Evolutionary conservation across 768 basidiomycete species (phyloP).

Genomic region (Psilocybe azurescens): DNA sequence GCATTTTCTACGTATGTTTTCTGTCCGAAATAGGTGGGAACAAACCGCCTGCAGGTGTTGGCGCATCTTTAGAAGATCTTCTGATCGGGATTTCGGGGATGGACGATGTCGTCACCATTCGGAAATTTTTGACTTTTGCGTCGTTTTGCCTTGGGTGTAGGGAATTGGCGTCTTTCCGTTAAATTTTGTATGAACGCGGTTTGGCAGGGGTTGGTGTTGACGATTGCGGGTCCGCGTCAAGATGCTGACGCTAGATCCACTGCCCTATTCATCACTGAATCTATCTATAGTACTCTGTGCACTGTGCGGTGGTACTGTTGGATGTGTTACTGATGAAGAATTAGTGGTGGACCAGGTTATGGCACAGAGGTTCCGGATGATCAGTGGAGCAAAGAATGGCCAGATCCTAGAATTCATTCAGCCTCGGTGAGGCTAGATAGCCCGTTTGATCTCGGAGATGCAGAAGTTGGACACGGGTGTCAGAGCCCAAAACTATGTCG

Average conservation of each 20-base stretch:
- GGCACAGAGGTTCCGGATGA: too few relatives aligned
- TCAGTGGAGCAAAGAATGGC: neutral
- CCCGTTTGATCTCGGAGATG: neutral
- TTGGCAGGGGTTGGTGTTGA: neutral
- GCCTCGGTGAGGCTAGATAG: neutral
- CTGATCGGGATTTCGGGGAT: neutral
- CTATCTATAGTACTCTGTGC: too few relatives aligned
- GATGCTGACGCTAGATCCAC: too few relatives aligned
- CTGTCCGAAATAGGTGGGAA: neutral
- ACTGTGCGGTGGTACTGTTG: too few relatives aligned
- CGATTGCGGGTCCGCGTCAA: neutral
- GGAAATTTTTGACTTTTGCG: neutral
- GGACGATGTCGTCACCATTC: conserved; percentile 8
- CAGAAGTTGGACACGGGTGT: conserved; percentile 7
- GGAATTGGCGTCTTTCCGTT: neutral
- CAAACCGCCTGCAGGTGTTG: neutral
- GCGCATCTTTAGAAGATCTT: neutral
- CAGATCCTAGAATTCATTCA: neutral
- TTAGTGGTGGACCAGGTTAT: neutral
- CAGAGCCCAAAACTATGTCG: conserved; percentile 7
- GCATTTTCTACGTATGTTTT: neutral
- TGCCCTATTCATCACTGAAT: too few relatives aligned
- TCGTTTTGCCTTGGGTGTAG: neutral
- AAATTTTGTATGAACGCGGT: neutral
- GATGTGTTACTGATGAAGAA: neutral